These are phyloP conservation scores for Leucocoprinus birnbaumii DNA, from an alignment of 768 basidiomycete species.

Conservation along the genomic window DNA sequence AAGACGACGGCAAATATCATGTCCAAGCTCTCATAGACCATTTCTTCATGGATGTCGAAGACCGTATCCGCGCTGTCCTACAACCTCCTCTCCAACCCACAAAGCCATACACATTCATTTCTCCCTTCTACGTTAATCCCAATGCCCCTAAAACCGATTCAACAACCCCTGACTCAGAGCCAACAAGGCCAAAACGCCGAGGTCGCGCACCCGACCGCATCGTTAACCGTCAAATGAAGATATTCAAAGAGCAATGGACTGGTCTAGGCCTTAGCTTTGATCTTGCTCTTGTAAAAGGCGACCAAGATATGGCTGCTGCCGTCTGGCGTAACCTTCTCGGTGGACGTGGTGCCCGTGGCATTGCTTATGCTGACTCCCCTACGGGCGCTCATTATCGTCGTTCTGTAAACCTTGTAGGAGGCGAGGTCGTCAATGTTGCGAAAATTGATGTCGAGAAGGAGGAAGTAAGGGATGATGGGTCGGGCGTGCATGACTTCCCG, in stretches of 20 bases:
- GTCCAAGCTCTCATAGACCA: conserved; percentile 87
- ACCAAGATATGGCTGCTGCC: conserved; percentile 81
- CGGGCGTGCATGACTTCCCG: conserved; percentile 70
- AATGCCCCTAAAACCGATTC: conserved; percentile 24
- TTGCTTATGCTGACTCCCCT: conserved; percentile 37
- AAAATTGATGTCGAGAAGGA: conserved; percentile 58
- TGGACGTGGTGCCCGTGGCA: conserved; percentile 75
- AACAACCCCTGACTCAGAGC: conserved; percentile 3
- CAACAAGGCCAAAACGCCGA: conserved; percentile 17
- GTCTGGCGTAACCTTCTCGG: conserved; percentile 93
- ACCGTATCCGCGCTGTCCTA: conserved; percentile 79
- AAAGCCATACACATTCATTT: conserved; percentile 42
- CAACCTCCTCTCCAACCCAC: conserved; percentile 46
- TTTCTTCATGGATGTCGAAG: conserved; percentile 93
- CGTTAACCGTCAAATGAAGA: conserved; percentile 86
- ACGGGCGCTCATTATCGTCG: conserved; percentile 43
- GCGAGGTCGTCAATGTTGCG: conserved; percentile 56
- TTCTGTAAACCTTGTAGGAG: conserved; percentile 69
- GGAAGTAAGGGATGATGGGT: conserved; percentile 60
- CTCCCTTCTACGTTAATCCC: conserved; percentile 46
- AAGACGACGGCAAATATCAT: conserved; percentile 61
- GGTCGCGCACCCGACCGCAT: conserved; percentile 68
- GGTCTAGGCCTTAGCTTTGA: conserved; percentile 81
- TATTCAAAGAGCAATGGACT: conserved; percentile 89
- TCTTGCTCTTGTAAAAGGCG: conserved; percentile 68